phyloP scores from a whole-genome alignment of 331 rosid genomes.

The Pyracantha coccinea region DNA sequence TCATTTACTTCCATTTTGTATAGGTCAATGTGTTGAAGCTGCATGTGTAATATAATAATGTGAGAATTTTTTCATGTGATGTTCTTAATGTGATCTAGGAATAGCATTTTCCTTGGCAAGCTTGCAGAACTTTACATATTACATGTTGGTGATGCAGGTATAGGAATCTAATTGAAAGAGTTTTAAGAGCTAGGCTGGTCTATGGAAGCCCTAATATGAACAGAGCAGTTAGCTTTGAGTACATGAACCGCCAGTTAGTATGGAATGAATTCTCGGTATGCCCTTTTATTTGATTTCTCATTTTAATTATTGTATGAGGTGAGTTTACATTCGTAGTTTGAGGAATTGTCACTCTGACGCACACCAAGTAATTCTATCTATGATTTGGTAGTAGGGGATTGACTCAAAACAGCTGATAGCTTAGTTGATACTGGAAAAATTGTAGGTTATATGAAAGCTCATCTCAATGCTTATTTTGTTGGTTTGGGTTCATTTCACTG shows the following conservation, averaged over 20 bases:
- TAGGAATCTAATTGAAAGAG: constrained; percentile 90
- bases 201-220: constrained; percentile 96
- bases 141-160: constrained; percentile 46
- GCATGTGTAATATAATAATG: constrained; percentile 3
- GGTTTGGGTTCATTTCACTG: background rate
- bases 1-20: background rate
- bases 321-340: background rate
- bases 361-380: background rate
- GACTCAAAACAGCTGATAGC: background rate
- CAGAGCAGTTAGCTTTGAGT: constrained; percentile 97
- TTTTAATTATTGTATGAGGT: background rate
- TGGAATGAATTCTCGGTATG: constrained; percentile 97
- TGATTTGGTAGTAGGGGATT: background rate
- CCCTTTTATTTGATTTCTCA: constrained; percentile 4
- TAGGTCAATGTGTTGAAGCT: constrained; percentile 1
- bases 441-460: background rate
- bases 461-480: background rate
- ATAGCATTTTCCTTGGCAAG: background rate
- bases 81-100: background rate
- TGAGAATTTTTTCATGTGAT: background rate
- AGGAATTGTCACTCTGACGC: background rate
- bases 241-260: constrained; percentile 95
- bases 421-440: background rate
- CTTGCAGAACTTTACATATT: background rate
- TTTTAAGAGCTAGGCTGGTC: constrained; percentile 84